These are phyloP conservation scores for Tilletia setariae DNA, from an alignment of 1,284 basidiomycete species.

Conservation along the genomic window DNA sequence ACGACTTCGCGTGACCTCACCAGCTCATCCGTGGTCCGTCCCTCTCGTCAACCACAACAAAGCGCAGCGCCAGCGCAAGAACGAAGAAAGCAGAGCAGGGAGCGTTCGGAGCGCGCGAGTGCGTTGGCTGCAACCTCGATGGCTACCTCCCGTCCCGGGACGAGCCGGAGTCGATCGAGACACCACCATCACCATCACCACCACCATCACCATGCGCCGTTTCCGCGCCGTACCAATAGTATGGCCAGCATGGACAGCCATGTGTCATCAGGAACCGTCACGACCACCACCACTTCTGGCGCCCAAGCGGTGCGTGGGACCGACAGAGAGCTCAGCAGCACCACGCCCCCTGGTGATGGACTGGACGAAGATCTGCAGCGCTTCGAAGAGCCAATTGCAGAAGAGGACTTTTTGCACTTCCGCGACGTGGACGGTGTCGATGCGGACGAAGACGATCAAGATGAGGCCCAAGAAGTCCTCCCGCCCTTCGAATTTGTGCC, in stretches of 20 bases:
- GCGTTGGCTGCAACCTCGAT: neutral
- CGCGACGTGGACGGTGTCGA: neutral
- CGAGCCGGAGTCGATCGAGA: neutral
- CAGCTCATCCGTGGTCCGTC: too few relatives aligned
- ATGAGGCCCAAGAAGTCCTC: constrained; percentile 21
- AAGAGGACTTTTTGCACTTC: neutral
- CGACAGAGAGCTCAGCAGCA: neutral
- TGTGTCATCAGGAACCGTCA: constrained; percentile 1
- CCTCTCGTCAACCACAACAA: too few relatives aligned
- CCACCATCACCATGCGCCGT: constrained; percentile 1
- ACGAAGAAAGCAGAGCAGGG: neutral
- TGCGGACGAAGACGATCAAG: constrained; percentile 17
- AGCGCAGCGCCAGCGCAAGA: too few relatives aligned
- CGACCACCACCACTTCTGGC: neutral
- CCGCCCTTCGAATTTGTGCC: constrained; percentile 45
- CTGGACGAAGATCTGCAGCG: neutral
- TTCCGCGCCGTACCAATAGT: constrained; percentile 7
- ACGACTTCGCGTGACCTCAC: too few relatives aligned
- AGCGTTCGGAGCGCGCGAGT: neutral
- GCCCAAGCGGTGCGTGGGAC: neutral
- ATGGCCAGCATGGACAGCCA: constrained; percentile 13
- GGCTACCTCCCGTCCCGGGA: neutral
- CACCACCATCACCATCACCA: neutral
- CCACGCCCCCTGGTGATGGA: neutral
- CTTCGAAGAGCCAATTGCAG: neutral